Percentiles rank a stretch among this genome's conserved stretches.
These are phyloP conservation scores for Dryas octopetala DNA, from an alignment of 306 rosid species.

Conservation along the genomic window DNA sequence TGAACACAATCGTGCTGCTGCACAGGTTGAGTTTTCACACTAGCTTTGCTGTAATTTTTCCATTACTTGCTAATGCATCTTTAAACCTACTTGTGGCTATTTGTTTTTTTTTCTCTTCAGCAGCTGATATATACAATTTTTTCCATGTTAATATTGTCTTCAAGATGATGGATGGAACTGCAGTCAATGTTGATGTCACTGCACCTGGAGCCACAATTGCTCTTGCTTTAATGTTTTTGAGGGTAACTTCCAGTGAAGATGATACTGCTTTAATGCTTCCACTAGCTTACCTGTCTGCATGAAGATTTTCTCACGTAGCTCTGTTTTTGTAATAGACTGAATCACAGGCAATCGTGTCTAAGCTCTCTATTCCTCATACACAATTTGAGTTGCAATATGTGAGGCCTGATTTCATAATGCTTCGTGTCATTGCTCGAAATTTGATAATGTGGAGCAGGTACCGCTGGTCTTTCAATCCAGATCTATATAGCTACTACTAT, in stretches of 20 bases:
- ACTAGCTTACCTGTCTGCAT: conserved; percentile 20
- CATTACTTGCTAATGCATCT: conserved; percentile 12
- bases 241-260: conserved; percentile 46
- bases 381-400: conserved; percentile 89
- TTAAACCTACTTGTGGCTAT: not conserved
- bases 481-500: conserved; percentile 25
- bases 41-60: conserved; percentile 6
- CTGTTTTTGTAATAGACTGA: conserved; percentile 67
- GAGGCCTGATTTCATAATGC: conserved; percentile 98
- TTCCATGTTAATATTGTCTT: conserved; percentile 23
- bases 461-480: conserved; percentile 20
- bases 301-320: conserved; percentile 28
- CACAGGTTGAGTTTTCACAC: conserved; percentile 57
- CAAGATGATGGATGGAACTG: conserved; percentile 91
- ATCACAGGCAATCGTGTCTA: conserved; percentile 78
- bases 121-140: conserved; percentile 27
- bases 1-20: conserved; percentile 63
- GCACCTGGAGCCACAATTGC: conserved; percentile 96
- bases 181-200: conserved; percentile 84
- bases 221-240: conserved; percentile 89
- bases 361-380: conserved; percentile 81
- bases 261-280: conserved; percentile 26
- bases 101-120: not conserved
- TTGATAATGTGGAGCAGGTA: conserved; percentile 99
- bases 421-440: conserved; percentile 90